A percentile compares a stretch with the other conserved stretches of the same genome.
phyloP scores from a whole-genome alignment of 2,329 filamentous ascomycete genomes.

The Phyllosticta citrichinensis region DNA sequence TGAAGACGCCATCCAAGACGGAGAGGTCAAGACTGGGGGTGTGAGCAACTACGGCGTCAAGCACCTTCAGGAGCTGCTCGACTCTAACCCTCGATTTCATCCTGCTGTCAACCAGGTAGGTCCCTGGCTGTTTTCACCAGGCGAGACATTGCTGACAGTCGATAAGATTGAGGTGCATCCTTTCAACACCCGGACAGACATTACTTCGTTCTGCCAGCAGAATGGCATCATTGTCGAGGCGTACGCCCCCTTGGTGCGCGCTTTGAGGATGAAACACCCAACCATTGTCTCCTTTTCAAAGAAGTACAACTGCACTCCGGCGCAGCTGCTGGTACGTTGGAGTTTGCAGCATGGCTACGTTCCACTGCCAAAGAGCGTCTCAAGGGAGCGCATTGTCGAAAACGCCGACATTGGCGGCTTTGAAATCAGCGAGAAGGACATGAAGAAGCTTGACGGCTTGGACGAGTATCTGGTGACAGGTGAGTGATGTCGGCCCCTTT shows the following conservation, averaged over 20 bases:
- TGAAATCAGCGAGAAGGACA: conserved; percentile 52
- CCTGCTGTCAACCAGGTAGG: conserved; percentile 63
- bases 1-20: conserved; percentile 63
- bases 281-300: conserved; percentile 51
- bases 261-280: conserved; percentile 58
- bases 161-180: conserved; percentile 55
- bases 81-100: conserved; percentile 48
- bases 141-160: neutral
- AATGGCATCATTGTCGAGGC: conserved; percentile 65
- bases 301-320: conserved; percentile 61
- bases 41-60: conserved; percentile 71
- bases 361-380: conserved; percentile 63
- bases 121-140: conserved; percentile 19
- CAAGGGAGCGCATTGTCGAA: conserved; percentile 50
- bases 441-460: conserved; percentile 51
- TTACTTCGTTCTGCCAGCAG: conserved; percentile 55
- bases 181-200: conserved; percentile 64
- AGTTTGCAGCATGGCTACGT: conserved; percentile 65
- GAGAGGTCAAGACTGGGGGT: conserved; percentile 60
- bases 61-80: conserved; percentile 63
- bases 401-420: conserved; percentile 55
- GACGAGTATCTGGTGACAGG: conserved; percentile 68
- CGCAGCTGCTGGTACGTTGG: conserved; percentile 70
- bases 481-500: conserved; percentile 31
- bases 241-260: conserved; percentile 68